phyloP scores from a whole-genome alignment of 1,139 yeast genomes.

The Yamadazyma kanchanaburiensis region DNA sequence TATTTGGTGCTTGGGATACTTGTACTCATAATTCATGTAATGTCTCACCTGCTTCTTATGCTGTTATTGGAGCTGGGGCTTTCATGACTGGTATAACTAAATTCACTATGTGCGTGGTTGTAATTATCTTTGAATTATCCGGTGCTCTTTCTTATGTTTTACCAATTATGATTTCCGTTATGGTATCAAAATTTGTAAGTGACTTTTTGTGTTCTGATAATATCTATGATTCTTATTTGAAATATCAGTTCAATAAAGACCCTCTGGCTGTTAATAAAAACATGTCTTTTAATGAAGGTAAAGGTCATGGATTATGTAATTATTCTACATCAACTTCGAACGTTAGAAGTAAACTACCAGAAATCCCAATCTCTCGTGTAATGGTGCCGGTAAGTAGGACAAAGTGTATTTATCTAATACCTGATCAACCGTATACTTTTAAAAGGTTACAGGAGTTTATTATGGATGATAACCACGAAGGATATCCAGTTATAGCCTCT shows the following conservation, averaged over 20 bases:
- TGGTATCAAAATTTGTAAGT: conserved; percentile 48
- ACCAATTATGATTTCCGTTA: conserved; percentile 58
- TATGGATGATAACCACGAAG: conserved; percentile 38
- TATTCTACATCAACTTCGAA: conserved; percentile 30
- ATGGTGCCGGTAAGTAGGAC: conserved; percentile 31
- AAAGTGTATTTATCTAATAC: conserved; percentile 29
- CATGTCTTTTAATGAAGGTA: conserved; percentile 25
- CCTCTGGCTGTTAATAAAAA: background rate
- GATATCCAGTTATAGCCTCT: conserved; percentile 37
- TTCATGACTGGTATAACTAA: conserved; percentile 57
- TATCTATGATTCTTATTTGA: conserved; percentile 47
- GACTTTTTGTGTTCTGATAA: conserved; percentile 47
- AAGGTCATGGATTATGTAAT: conserved; percentile 40
- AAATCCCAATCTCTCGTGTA: conserved; percentile 23
- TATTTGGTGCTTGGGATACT: conserved; percentile 39
- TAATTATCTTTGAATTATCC: conserved; percentile 53
- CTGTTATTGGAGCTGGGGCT: conserved; percentile 60
- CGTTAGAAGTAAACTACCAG: conserved; percentile 32
- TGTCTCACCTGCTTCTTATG: conserved; percentile 59
- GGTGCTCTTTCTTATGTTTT: conserved; percentile 59
- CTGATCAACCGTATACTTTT: conserved; percentile 24
- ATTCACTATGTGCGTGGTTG: conserved; percentile 54
- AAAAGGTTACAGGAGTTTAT: conserved; percentile 17
- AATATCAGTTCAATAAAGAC: conserved; percentile 24
- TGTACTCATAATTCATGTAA: conserved; percentile 51